Percentiles rank a stretch among this genome's conserved stretches.
phyloP scores from a whole-genome alignment of 257 asterid genomes.

The Capsicum baccatum region DNA sequence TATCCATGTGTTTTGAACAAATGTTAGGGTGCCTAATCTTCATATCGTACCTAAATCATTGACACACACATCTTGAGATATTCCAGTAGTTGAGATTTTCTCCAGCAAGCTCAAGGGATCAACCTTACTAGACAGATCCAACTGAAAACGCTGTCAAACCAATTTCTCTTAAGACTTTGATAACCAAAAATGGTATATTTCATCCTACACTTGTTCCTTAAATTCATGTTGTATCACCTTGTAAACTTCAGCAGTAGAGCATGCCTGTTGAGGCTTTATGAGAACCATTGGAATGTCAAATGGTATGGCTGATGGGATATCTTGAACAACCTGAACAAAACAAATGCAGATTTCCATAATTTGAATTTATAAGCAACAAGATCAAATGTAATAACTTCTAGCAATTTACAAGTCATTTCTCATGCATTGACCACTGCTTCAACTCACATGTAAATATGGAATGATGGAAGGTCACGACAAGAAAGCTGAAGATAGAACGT shows the following conservation, averaged over 20 bases:
- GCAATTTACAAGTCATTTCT: not conserved
- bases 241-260: conserved; percentile 98
- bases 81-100: conserved; percentile 69
- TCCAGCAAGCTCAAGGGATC: conserved; percentile 85
- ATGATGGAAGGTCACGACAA: not conserved
- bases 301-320: conserved; percentile 67
- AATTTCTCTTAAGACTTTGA: conserved; percentile 16
- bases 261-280: conserved; percentile 88
- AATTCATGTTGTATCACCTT: conserved; percentile 56
- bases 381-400: not conserved
- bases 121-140: conserved; percentile 69
- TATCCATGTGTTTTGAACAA: not conserved
- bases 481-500: not conserved
- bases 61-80: conserved; percentile 86
- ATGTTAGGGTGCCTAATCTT: not conserved
- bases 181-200: not conserved
- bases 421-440: not conserved
- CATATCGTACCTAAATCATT: conserved; percentile 75
- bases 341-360: not conserved
- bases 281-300: conserved; percentile 84
- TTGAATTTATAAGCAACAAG: conserved; percentile 4
- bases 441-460: not conserved
- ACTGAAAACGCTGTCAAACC: conserved; percentile 57
- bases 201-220: conserved; percentile 16
- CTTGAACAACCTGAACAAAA: conserved; percentile 71